Evolutionary conservation across 352 stramenopile genomes (phyloP), one percentile per base, ranked within the genome.

Genomic region (Phytophthora parvispora): DNA sequence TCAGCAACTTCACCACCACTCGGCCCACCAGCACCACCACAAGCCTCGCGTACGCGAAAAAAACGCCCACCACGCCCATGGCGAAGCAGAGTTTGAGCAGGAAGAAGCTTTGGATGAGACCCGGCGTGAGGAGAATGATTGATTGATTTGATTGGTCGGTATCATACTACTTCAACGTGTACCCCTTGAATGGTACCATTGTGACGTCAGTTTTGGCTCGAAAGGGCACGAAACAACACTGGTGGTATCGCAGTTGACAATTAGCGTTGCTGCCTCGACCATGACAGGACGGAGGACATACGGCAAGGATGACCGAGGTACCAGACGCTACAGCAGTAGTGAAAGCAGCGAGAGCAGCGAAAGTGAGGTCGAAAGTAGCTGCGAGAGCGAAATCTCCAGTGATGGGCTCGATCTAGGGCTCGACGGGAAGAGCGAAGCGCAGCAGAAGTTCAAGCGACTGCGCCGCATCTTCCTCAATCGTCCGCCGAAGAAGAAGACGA

Each of bases 381-480:
- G 29, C 10, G 59, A 48, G 12, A 68, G 54, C 42, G 55, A 74
- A 1, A 34, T 18, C 16, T 66, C 61, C 25, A 74, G 57, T 22
- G 72, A 74, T 13, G 50, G 42, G 50, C 31, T 68, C 13, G 55
- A 32, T 9, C 43, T 82, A 45, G 48, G 74, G 15, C 55, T 77
- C 28, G 43, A 67, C 16, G 62, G 81, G 43, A 84, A 74, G 49
- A 83, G 62, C 16, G 64, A 73, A 5, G 58, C 68, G 22, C 74
- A 81, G 16, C 63, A 67, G 20, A 90, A 89, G 31, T 77, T 93
- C 43, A 66, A 80, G 31, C 77, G 84, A 6, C 67, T 93, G 38
- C 77, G 84, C 12, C 84, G 84, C 50, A 93, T 93, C 56, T 93
- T 91, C 61, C 69, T 93, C 29, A 93, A 80, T 45, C 78, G 77